These are phyloP conservation scores for Auricularia sp. DNA, from an alignment of 768 basidiomycete species.

Conservation along the genomic window DNA sequence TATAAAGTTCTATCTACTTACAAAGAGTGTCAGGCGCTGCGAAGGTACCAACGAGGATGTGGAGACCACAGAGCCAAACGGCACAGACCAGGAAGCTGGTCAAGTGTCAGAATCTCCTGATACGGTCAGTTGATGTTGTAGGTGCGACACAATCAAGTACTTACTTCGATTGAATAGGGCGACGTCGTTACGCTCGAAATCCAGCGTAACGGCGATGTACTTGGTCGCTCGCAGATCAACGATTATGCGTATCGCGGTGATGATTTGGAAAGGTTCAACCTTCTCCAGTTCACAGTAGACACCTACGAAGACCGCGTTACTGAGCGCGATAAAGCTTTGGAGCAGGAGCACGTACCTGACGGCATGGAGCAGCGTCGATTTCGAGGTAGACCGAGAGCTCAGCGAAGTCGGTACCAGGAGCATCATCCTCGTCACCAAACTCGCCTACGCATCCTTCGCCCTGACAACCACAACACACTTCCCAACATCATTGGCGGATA, in stretches of 20 bases:
- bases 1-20: too few species aligned
- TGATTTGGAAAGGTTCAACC: slow-evolving; percentile 10
- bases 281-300: slow-evolving; percentile 21
- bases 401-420: slow-evolving; percentile 13
- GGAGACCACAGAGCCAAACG: too few species aligned
- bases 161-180: background rate
- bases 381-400: slow-evolving; percentile 14
- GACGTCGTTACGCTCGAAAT: too few species aligned
- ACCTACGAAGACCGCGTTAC: slow-evolving; percentile 21
- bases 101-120: too few species aligned
- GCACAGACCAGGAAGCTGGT: too few species aligned
- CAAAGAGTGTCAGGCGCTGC: too few species aligned
- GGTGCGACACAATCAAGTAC: too few species aligned
- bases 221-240: slow-evolving; percentile 11
- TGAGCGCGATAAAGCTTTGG: background rate
- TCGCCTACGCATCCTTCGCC: slow-evolving; percentile 14
- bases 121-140: too few species aligned
- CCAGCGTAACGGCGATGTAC: background rate
- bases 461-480: slow-evolving; percentile 24
- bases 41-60: too few species aligned
- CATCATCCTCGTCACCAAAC: slow-evolving; percentile 8
- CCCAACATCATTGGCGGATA: slow-evolving; percentile 27
- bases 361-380: too few species aligned
- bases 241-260: slow-evolving; percentile 22
- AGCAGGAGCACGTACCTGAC: background rate